These are phyloP conservation scores for Trametes coccinea DNA, from an alignment of 768 basidiomycete genomes.

Conservation along the genomic window DNA sequence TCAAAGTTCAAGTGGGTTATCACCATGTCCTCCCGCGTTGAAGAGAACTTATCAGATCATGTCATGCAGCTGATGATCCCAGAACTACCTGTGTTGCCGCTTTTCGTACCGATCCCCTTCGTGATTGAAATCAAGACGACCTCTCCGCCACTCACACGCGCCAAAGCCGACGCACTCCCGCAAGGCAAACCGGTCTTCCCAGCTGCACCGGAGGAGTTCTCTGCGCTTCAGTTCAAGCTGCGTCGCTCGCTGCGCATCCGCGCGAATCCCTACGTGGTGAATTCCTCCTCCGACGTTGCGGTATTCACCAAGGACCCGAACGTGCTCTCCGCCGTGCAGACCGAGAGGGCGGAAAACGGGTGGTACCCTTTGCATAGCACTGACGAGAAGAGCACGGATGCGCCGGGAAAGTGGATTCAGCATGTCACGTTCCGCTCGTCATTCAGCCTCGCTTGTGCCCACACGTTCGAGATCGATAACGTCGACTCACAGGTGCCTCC, in stretches of 20 bases:
- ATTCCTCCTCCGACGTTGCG: neutral
- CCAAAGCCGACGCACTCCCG: constrained; percentile 4
- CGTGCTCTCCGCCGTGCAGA: neutral
- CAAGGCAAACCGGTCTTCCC: constrained; percentile 14
- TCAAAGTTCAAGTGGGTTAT: constrained; percentile 10
- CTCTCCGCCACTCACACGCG: constrained; percentile 12
- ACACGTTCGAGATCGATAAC: constrained; percentile 12
- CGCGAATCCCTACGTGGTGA: neutral
- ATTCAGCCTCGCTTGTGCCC: constrained; percentile 15
- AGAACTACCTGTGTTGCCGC: constrained; percentile 7
- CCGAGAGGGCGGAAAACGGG: neutral
- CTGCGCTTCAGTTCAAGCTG: constrained; percentile 11
- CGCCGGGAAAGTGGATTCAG: constrained; percentile 22
- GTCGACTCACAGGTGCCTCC: constrained; percentile 8
- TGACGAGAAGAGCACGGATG: neutral
- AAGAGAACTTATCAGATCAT: neutral
- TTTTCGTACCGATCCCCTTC: constrained; percentile 25
- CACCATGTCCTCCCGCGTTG: neutral
- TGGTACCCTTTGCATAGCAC: neutral
- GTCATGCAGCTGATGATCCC: constrained; percentile 12
- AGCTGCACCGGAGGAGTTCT: neutral
- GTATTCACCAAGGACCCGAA: neutral
- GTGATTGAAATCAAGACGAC: constrained; percentile 18
- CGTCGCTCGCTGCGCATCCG: constrained; percentile 1
- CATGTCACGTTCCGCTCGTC: constrained; percentile 12